Evolutionary conservation across 768 basidiomycete species (phyloP).

Genomic region (Mrakia frigida): DNA sequence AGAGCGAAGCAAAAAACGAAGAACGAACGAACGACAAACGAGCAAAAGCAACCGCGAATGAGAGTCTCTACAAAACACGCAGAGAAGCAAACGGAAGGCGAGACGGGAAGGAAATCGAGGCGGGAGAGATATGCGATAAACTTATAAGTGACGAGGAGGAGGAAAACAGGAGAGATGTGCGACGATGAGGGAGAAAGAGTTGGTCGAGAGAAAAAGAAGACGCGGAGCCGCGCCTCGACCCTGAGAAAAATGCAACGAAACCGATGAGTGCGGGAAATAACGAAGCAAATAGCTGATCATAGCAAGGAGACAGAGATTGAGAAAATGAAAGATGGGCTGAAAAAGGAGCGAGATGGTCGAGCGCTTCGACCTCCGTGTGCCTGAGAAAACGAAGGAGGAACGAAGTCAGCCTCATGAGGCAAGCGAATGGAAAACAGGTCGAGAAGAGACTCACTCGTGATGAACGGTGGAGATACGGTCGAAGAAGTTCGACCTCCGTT

Average conservation of each 20-base stretch:
- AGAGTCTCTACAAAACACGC: constrained; percentile 3
- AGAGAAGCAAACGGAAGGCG: background rate
- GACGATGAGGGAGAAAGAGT: background rate
- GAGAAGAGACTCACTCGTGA: too few relatives aligned
- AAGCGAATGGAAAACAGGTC: too few relatives aligned
- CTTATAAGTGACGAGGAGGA: too few relatives aligned
- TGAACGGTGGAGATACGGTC: background rate
- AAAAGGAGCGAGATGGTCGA: background rate
- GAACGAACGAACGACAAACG: background rate
- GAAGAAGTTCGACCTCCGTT: background rate
- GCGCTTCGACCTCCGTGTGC: constrained; percentile 1
- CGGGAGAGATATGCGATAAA: too few relatives aligned
- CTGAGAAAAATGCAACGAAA: background rate
- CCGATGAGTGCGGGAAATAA: background rate
- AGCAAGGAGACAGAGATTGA: too few relatives aligned
- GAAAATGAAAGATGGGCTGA: background rate
- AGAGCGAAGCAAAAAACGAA: background rate
- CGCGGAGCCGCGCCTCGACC: background rate
- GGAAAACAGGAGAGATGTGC: background rate
- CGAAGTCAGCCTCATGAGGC: too few relatives aligned
- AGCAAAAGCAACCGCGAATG: background rate
- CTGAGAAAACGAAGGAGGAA: too few relatives aligned
- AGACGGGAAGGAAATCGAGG: background rate
- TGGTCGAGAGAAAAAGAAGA: background rate
- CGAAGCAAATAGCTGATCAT: too few relatives aligned